These are phyloP conservation scores for Cryptococcus maquisensis DNA, from an alignment of 1,284 basidiomycete species.

Conservation along the genomic window DNA sequence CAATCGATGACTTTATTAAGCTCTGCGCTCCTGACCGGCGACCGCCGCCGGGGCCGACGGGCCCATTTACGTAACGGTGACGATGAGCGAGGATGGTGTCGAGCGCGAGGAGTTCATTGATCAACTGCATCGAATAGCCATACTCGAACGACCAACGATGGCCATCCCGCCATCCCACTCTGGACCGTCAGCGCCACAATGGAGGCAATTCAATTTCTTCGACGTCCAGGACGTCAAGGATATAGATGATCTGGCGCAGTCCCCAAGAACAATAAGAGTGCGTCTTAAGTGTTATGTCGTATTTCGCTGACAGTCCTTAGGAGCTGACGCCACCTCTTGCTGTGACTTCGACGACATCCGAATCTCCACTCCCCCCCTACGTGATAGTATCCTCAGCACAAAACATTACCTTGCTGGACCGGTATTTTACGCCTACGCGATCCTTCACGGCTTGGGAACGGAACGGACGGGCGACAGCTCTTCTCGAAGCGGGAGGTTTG, in stretches of 20 bases:
- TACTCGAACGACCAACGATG: not conserved
- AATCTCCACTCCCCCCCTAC: constrained; percentile 33
- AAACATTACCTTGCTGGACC: constrained; percentile 54
- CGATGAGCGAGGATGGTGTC: too few species aligned
- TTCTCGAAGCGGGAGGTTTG: constrained; percentile 70
- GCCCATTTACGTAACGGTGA: too few species aligned
- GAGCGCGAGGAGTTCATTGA: too few species aligned
- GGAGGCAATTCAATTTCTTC: constrained; percentile 67
- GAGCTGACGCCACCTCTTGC: constrained; percentile 31
- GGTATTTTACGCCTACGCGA: constrained; percentile 65
- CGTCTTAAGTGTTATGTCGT: constrained; percentile 1
- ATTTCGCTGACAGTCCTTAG: constrained; percentile 4
- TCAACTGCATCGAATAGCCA: not conserved
- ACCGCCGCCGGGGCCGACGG: too few species aligned
- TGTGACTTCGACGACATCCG: constrained; percentile 32
- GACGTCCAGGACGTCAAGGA: constrained; percentile 65
- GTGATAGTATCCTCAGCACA: constrained; percentile 38
- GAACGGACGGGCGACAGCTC: constrained; percentile 42
- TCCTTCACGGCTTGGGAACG: constrained; percentile 73
- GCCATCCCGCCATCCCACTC: constrained; percentile 3
- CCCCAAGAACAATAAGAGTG: constrained; percentile 74
- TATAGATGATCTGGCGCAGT: constrained; percentile 65
- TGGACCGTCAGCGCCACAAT: constrained; percentile 46
- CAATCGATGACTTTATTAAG: too few species aligned
- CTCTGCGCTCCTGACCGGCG: too few species aligned